phyloP scores from a whole-genome alignment of 2,329 filamentous ascomycete genomes.

The Huntiella moniliformis region DNA sequence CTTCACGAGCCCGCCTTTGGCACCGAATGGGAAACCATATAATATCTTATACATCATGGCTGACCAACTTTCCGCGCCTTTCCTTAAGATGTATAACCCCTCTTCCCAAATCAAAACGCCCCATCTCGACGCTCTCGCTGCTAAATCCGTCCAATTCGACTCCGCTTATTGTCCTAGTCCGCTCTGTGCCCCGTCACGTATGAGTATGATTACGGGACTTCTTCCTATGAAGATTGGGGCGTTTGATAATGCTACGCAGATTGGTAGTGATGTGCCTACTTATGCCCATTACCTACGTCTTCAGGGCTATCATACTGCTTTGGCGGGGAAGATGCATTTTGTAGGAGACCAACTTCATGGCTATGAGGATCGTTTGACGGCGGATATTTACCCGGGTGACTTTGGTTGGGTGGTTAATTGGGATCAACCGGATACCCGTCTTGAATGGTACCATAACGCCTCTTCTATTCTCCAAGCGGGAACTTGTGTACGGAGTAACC shows the following conservation, averaged over 20 bases:
- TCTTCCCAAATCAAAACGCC: slow-evolving; percentile 82
- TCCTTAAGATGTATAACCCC: slow-evolving; percentile 81
- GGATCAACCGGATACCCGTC: slow-evolving; percentile 69
- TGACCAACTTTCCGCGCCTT: slow-evolving; percentile 78
- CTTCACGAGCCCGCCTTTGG: background rate
- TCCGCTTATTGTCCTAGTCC: slow-evolving; percentile 89
- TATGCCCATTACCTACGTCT: slow-evolving; percentile 81
- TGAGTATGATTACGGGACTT: slow-evolving; percentile 86
- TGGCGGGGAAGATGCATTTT: slow-evolving; percentile 96
- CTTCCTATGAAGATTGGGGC: slow-evolving; percentile 81
- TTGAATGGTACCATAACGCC: slow-evolving; percentile 95
- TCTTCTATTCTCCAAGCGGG: slow-evolving; percentile 84
- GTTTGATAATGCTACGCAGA: slow-evolving; percentile 77
- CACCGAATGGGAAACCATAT: slow-evolving; percentile 18
- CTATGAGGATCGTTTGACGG: slow-evolving; percentile 82
- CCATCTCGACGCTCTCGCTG: slow-evolving; percentile 67
- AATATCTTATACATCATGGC: slow-evolving; percentile 72
- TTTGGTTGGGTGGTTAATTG: slow-evolving; percentile 92
- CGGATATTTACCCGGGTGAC: slow-evolving; percentile 86
- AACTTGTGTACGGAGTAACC: slow-evolving; percentile 75
- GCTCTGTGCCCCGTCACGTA: slow-evolving; percentile 78
- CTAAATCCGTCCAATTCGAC: slow-evolving; percentile 72
- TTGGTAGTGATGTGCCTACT: slow-evolving; percentile 69
- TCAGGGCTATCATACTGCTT: slow-evolving; percentile 71
- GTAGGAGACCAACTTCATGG: slow-evolving; percentile 87